Percentiles rank a stretch among this genome's conserved stretches.
Evolutionary conservation across 164 flowering plant genomes (phyloP).

Genomic region (Liquidambar formosana): DNA sequence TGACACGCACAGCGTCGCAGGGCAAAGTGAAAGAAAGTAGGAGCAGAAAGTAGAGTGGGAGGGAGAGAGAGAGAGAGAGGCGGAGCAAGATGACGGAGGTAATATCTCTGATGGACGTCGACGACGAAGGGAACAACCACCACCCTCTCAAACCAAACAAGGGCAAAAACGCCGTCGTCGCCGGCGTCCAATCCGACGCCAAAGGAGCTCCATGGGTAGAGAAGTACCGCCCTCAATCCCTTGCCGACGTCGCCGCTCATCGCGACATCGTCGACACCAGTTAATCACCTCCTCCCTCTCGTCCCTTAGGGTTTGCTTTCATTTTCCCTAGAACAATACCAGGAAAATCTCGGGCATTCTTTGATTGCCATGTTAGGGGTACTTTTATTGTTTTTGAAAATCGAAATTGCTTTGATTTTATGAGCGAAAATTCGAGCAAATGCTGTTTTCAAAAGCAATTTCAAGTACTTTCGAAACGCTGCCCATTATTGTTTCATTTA

Average conservation of each 20-base stretch:
- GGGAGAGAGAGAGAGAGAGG: neutral
- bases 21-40: neutral
- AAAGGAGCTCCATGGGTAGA: slow-evolving; percentile 92
- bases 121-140: slow-evolving; percentile 31
- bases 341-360: neutral
- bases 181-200: slow-evolving; percentile 20
- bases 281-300: slow-evolving; percentile 18
- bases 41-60: neutral
- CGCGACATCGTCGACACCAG: slow-evolving; percentile 95
- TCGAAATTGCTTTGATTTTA: too few species aligned
- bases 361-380: neutral
- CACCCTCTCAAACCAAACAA: slow-evolving; percentile 34
- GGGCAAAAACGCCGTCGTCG: slow-evolving; percentile 47
- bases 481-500: neutral
- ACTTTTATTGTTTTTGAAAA: too few species aligned
- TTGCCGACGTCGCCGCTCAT: slow-evolving; percentile 96
- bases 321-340: neutral
- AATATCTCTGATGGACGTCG: slow-evolving; percentile 60
- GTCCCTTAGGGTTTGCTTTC: slow-evolving; percentile 17
- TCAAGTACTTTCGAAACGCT: neutral
- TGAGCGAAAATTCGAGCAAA: too few species aligned
- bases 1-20: too few species aligned
- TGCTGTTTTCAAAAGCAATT: neutral
- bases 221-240: slow-evolving; percentile 96
- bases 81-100: slow-evolving; percentile 37